Base-by-base conservation (phyloP, 768 basidiomycete species). In the Boletus rufocinnamomeus region DNA sequence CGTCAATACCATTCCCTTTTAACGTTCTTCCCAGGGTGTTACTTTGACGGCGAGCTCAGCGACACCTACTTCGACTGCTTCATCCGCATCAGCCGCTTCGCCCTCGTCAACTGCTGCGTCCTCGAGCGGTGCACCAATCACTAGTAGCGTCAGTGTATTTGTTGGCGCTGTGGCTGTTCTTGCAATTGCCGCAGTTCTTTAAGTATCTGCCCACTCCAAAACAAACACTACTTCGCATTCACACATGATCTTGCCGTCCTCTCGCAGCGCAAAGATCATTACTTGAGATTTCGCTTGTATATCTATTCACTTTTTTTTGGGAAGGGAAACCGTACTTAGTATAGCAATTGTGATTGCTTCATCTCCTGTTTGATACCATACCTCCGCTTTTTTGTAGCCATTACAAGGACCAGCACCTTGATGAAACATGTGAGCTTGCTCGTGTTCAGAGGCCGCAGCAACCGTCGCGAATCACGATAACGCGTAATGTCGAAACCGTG, bases 11-110 rank as follows among this genome's bases (percentile, higher is more conserved):
- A 27, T 30, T 23, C 21, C 19, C 10, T 30, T 6, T 34, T 50
- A 27, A 57, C 19, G 25, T 54, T 48, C 47, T 46, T 53, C 60
- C 17, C 60, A 86, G 84, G 83, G 83, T 57, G 82, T 87, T 6
- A 83, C 81, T 7, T 71, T 87, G 61, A 78, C 71, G 10, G 10
- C 69, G 21, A 64, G 73, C 27, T 50, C 70, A 13, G 7, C 47
- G 1, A 23, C 50, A 25, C 6, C 55, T 9, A 44, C 64, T 19
- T 57, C 67, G 0, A 60, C 62, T 17, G 16, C 14, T 9, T 9
- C 43, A 3, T 3, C 32, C 32, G 5, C 21, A 4, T 49, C 48
- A 8, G 16, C 34, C 23, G 10, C 23, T 7, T 25, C 32, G 34
- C 4, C 50, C 6, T 13, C 50, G 6, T 14, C 49, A 17, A 38